Evolutionary conservation across 179 eudicot genomes (phyloP), one percentile per base, ranked within the genome.

Genomic region (Spinacia oleracea): DNA sequence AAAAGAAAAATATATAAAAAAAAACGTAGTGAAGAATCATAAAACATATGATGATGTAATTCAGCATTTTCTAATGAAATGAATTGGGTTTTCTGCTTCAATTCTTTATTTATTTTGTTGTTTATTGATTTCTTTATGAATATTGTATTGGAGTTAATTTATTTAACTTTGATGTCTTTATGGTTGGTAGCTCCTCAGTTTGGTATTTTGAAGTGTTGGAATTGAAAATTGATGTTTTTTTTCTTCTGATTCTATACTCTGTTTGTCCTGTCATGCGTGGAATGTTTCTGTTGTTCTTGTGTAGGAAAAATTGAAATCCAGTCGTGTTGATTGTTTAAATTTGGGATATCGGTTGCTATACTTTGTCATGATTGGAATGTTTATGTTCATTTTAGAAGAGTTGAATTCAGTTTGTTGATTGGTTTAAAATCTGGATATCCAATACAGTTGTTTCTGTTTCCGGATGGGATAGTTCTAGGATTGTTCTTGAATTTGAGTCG

Each of bases 41-140:
- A 10, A 35, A 67, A 50, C 31, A 70, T 67, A 27, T 56, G 14
- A 45, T 67, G 51, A 53, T 78, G 58, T 48, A 59, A 42, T 71
- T 46, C 16, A 69, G 15, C 55, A 43, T 21, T 50, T 42, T 80
- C 66, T 60, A 70, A 53, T 80, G 83, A 75, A 80, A 75, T 70
- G 76, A 51, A 74, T 80, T 68, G 29, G 53, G 58, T 80, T 50
- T 43, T 27, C 7, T 60, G 58, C 18, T 53, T 53, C n/a, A 18
- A 51, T 51, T 48, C 51, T 48, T 51, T 51, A 51, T 51, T 16
- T 51, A 51, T 51, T 12, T 51, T 3, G n/a, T 51, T 51, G 18
- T 5, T 20, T 45, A 7, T 48, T 31, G 15, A 29, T 9, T 51
- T 51, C 21, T 20, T 11, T 51, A 16, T 6, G 5, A 53, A 6